These are phyloP conservation scores for Candida cerambycidarum DNA, from an alignment of 805 yeast species.

Conservation along the genomic window DNA sequence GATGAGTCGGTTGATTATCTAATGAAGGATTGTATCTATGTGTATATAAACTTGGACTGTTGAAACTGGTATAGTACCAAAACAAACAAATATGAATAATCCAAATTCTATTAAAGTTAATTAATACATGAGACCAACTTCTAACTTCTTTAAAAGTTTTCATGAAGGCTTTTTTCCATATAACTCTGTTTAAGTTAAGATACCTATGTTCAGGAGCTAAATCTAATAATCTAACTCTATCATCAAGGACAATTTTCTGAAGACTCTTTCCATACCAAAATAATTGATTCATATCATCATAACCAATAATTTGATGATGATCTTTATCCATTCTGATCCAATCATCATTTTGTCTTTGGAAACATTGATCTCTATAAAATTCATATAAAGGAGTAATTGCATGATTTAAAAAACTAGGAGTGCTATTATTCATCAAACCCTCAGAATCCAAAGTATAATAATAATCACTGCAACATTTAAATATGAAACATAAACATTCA, in stretches of 20 bases:
- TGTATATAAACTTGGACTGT: slow-evolving; percentile 69
- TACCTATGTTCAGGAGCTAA: slow-evolving; percentile 58
- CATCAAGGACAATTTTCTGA: slow-evolving; percentile 49
- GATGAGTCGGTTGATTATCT: slow-evolving; percentile 61
- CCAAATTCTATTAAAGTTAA: slow-evolving; percentile 80
- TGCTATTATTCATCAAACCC: slow-evolving; percentile 4
- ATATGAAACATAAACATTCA: slow-evolving; percentile 81
- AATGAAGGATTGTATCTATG: slow-evolving; percentile 49
- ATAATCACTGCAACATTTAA: slow-evolving; percentile 74
- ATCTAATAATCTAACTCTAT: slow-evolving; percentile 51
- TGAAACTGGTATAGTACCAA: slow-evolving; percentile 74
- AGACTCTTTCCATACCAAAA: slow-evolving; percentile 82
- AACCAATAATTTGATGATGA: slow-evolving; percentile 72
- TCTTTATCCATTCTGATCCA: slow-evolving; percentile 55
- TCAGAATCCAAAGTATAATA: slow-evolving; percentile 49
- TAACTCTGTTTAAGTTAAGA: slow-evolving; percentile 48
- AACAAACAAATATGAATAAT: slow-evolving; percentile 70
- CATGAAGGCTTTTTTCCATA: slow-evolving; percentile 67
- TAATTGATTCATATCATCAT: slow-evolving; percentile 86
- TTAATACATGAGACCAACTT: slow-evolving; percentile 71
- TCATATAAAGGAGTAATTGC: slow-evolving; percentile 72
- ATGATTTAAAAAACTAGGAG: slow-evolving; percentile 56
- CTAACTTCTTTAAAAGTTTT: slow-evolving; percentile 77
- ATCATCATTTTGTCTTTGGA: slow-evolving; percentile 42
- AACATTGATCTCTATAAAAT: slow-evolving; percentile 57